Evolutionary conservation across 2,329 filamentous ascomycete genomes (phyloP).

Genomic region (Diaporthe velutina): DNA sequence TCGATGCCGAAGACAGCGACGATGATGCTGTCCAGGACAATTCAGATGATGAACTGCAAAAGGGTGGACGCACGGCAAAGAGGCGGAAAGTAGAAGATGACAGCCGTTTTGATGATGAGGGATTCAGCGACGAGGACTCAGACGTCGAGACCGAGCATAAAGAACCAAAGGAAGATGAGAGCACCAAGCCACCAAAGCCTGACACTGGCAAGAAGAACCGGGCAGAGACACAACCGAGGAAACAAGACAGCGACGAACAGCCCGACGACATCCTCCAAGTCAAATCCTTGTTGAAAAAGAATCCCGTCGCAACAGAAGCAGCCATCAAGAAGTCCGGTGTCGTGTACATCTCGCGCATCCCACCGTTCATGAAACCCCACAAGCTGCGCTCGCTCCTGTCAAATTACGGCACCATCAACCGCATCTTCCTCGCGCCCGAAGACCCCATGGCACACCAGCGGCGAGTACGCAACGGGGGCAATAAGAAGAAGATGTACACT

Average conservation of each 20-base stretch:
- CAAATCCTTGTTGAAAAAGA: slow-evolving; percentile 73
- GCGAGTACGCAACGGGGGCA: slow-evolving; percentile 80
- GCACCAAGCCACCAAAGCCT: background rate
- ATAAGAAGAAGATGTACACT: slow-evolving; percentile 84
- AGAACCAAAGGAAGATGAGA: slow-evolving; percentile 38
- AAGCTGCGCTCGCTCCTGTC: slow-evolving; percentile 82
- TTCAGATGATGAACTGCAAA: slow-evolving; percentile 74
- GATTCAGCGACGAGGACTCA: slow-evolving; percentile 53
- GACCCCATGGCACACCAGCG: slow-evolving; percentile 74
- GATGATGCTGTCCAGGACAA: slow-evolving; percentile 72
- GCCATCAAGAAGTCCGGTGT: slow-evolving; percentile 82
- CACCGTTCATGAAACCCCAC: slow-evolving; percentile 88
- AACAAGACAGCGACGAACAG: slow-evolving; percentile 46
- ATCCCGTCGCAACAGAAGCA: slow-evolving; percentile 73
- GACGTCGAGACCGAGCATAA: slow-evolving; percentile 44
- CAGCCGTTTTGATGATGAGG: slow-evolving; percentile 52
- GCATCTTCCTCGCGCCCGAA: slow-evolving; percentile 84
- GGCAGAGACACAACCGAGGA: slow-evolving; percentile 41
- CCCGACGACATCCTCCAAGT: slow-evolving; percentile 21
- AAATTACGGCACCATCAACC: slow-evolving; percentile 81
- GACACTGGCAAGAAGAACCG: slow-evolving; percentile 39
- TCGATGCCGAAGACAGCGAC: slow-evolving; percentile 72
- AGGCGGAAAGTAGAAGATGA: slow-evolving; percentile 70
- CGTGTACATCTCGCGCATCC: slow-evolving; percentile 85
- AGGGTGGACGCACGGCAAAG: slow-evolving; percentile 74